Percentiles rank a stretch among this genome's conserved stretches.
These are phyloP conservation scores for Penicillium lividum DNA, from an alignment of 495 filamentous ascomycete species.

Conservation along the genomic window DNA sequence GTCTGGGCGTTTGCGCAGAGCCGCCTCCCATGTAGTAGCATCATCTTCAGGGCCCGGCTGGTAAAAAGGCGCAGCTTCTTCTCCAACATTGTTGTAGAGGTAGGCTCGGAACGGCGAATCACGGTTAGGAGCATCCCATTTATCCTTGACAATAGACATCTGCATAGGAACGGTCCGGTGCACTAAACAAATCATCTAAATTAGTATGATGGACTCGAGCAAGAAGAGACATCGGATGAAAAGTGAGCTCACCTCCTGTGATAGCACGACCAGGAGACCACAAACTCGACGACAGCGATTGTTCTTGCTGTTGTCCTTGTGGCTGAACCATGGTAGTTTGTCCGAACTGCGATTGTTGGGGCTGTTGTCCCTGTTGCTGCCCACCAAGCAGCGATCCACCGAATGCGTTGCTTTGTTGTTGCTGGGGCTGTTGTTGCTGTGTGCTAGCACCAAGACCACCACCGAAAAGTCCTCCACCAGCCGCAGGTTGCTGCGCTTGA, in stretches of 20 bases:
- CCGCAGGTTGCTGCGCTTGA: conserved; percentile 41
- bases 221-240: background rate
- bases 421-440: conserved; percentile 25
- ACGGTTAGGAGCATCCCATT: conserved; percentile 76
- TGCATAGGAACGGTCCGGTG: conserved; percentile 86
- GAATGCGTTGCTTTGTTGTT: conserved; percentile 27
- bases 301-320: conserved; percentile 40
- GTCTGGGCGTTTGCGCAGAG: conserved; percentile 77
- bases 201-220: conserved; percentile 1
- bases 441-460: conserved; percentile 25
- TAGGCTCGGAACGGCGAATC: conserved; percentile 84
- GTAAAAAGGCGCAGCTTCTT: conserved; percentile 78
- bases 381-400: conserved; percentile 36
- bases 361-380: conserved; percentile 39
- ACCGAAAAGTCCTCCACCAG: conserved; percentile 28
- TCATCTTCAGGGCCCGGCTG: conserved; percentile 75
- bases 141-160: conserved; percentile 71
- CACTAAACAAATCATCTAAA: conserved; percentile 27
- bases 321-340: conserved; percentile 31
- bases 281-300: conserved; percentile 44
- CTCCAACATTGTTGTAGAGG: conserved; percentile 88
- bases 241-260: conserved; percentile 37
- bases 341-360: conserved; percentile 38
- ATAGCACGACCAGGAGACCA: conserved; percentile 52
- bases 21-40: conserved; percentile 88